Percentiles rank a stretch among this genome's conserved stretches.
These are phyloP conservation scores for Suhomyces kilbournensis DNA, from an alignment of 805 yeast genomes.

Conservation along the genomic window DNA sequence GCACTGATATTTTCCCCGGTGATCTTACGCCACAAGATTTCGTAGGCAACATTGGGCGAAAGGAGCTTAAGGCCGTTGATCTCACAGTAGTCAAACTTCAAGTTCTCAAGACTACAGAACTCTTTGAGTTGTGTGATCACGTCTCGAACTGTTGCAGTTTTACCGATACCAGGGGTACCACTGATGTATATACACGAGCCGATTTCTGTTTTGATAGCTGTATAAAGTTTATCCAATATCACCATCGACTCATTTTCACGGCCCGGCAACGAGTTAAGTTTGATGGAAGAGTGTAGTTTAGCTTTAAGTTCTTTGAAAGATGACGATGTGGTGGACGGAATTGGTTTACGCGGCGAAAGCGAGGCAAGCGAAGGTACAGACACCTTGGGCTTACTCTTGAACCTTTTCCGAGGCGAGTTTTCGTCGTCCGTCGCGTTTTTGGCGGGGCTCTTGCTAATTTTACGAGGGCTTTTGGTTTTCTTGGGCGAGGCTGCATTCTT, in stretches of 20 bases:
- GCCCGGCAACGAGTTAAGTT: conserved; percentile 65
- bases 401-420: conserved; percentile 20
- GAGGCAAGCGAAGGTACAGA: conserved; percentile 19
- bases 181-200: conserved; percentile 89
- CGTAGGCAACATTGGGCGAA: conserved; percentile 79
- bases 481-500: conserved; percentile 24
- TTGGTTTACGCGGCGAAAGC: conserved; percentile 14
- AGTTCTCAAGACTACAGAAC: conserved; percentile 21
- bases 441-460: not conserved
- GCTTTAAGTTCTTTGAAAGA: conserved; percentile 39
- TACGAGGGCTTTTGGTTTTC: conserved; percentile 14
- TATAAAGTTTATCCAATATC: conserved; percentile 64
- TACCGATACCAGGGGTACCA: conserved; percentile 98
- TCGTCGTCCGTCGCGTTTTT: conserved; percentile 1
- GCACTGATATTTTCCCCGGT: conserved; percentile 56
- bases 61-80: conserved; percentile 87
- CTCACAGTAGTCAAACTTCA: conserved; percentile 70
- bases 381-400: conserved; percentile 22
- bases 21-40: conserved; percentile 73
- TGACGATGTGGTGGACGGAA: conserved; percentile 5
- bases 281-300: conserved; percentile 44
- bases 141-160: conserved; percentile 89
- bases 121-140: conserved; percentile 67
- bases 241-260: conserved; percentile 79
- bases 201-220: conserved; percentile 63